Evolutionary conservation across 2,329 filamentous ascomycete genomes (phyloP), one percentile per base, ranked within the genome.

Genomic region (Trichoderma gracile): DNA sequence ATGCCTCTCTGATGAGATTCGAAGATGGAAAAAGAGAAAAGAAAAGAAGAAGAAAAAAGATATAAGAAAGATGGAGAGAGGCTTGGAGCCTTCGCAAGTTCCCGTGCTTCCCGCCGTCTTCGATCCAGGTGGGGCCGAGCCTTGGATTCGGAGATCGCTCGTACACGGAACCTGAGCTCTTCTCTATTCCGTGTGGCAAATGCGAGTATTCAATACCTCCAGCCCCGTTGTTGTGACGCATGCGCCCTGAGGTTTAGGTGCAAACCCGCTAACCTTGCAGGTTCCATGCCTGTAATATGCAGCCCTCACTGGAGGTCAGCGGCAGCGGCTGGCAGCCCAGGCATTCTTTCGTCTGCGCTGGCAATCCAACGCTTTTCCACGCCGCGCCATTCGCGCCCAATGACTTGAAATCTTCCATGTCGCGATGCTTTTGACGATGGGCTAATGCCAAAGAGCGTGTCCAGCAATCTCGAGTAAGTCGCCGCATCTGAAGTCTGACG

Each of bases 401-500:
- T 59, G 30, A 42, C 49, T 17, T 54, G 25, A 40, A 27, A 38
- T 38, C 33, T 43, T 43, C 42, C 19, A 33, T 57, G 49, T 54
- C 49, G 49, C 49, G 40, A 53, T 40, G 38, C 58, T 38, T 38
- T 54, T 40, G 47, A 30, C 23, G 74, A 77, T 76, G 75, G 73
- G 71, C 69, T 72, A 71, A 75, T 76, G 73, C 30, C 40, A 76
- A 70, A 68, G 63, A 64, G 61, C 67, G 66, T 70, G 65, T 64
- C 65, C 68, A 68, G 10, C 33, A 38, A 70, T 71, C 73, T 71
- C 74, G 49, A 72, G 71, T 69, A 67, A 65, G 70, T 66, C 50
- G 23, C 45, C 23, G 9, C 19, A 40, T 49, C n/a, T 38, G 9
- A 46, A n/a, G n/a, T n/a, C n/a, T n/a, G n/a, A 27, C 25, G 19